Evolutionary conservation across 495 filamentous ascomycete genomes (phyloP), one percentile per base, ranked within the genome.

Genomic region (Paragyromitra xinjiangensis): DNA sequence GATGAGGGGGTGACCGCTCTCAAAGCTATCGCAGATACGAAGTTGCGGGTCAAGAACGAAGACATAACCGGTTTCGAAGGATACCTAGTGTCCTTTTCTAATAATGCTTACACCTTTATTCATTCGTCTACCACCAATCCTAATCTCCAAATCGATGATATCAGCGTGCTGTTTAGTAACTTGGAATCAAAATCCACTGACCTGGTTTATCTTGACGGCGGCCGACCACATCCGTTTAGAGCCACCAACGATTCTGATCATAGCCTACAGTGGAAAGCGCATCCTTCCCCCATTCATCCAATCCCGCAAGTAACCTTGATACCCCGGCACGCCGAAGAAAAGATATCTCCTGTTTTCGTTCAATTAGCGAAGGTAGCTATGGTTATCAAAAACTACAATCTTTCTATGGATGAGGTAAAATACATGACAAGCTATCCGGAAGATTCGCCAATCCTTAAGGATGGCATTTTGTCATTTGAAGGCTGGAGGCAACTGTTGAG

Each of bases 361-460:
- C 24, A 45, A 16, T 34, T 79, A 24, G 9, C 26, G 11, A 68
- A 74, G 40, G 50, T 45, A 29, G 78, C 72, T 16, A 69, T 80
- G 9, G 12, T 75, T n/a, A 48, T 80, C 34, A 77, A 81, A 14
- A n/a, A 37, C 19, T 81, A 69, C 59, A 71, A 59, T 5, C 65
- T 81, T 19, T 71, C 45, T 5, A 19, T 42, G 3, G 64, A 71
- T 26, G 79, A 81, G 51, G 29, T 81, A 8, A 56, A 51, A 40
- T 80, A 77, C 50, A 37, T 81, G 14, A 7, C 58, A 40, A 22
- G 63, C 19, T 48, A 81, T 24, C n/a, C 29, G 0, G n/a, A 50
- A 1, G 66, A 65, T 50, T 55, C 50, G 22, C 22, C 59, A 24
- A 61, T 37, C 1, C 39, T 81, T 45, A 42, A 51, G 26, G 45